phyloP scores from a whole-genome alignment of 306 rosid species.

The Trifolium subterraneum region DNA sequence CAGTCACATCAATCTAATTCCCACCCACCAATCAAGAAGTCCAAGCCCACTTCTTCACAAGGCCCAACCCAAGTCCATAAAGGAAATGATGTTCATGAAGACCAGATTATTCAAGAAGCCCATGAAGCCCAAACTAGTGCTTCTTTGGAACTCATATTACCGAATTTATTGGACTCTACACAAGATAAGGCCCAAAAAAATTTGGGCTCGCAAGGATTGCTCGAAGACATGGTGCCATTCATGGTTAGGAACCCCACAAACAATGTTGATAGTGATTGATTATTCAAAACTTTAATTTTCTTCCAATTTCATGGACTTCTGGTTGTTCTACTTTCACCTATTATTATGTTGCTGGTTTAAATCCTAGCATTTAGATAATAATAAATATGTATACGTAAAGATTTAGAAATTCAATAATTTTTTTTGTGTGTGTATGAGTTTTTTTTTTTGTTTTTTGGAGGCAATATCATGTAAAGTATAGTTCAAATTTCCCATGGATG shows the following conservation, averaged over 20 bases:
- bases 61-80: slow-evolving; percentile 33
- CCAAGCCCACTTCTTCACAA: slow-evolving; percentile 47
- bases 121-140: slow-evolving; percentile 35
- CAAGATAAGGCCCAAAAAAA: slow-evolving; percentile 44
- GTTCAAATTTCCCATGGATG: background rate
- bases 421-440: background rate
- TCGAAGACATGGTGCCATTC: slow-evolving; percentile 87
- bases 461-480: slow-evolving; percentile 15
- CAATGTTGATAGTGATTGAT: slow-evolving; percentile 23
- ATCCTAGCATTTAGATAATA: slow-evolving; percentile 44
- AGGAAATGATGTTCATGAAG: background rate
- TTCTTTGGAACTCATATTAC: background rate
- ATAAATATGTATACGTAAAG: slow-evolving; percentile 14
- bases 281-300: slow-evolving; percentile 52
- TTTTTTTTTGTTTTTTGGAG: slow-evolving; percentile 24
- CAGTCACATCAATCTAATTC: slow-evolving; percentile 41
- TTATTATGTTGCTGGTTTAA: slow-evolving; percentile 46
- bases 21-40: slow-evolving; percentile 58
- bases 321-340: slow-evolving; percentile 41
- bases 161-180: slow-evolving; percentile 17
- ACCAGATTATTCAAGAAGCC: slow-evolving; percentile 33
- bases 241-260: slow-evolving; percentile 71
- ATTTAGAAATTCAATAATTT: slow-evolving; percentile 28
- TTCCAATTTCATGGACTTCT: slow-evolving; percentile 57
- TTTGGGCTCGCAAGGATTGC: slow-evolving; percentile 71